Evolutionary conservation across 352 stramenopile species (phyloP).

Genomic region (Phytophthora sp.): DNA sequence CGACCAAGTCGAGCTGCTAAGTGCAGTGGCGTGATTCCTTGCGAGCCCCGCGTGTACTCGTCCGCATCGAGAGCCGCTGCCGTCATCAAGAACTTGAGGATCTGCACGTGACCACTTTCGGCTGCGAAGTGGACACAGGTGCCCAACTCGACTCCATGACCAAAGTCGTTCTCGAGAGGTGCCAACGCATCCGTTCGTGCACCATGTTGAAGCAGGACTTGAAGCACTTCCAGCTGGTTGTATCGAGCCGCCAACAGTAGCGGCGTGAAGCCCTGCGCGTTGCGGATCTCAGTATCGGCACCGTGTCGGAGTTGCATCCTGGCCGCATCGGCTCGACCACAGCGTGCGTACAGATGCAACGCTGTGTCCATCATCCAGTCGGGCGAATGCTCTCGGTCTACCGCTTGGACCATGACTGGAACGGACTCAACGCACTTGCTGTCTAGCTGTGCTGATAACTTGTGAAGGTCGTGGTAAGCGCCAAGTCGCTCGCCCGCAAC

Average conservation of each 20-base stretch:
- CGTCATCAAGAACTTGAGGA: slow-evolving; percentile 36
- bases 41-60: slow-evolving; percentile 10
- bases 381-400: neutral
- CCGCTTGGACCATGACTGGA: neutral
- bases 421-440: neutral
- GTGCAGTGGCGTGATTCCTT: slow-evolving; percentile 35
- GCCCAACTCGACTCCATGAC: slow-evolving; percentile 9
- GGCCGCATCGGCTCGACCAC: slow-evolving; percentile 31
- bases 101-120: slow-evolving; percentile 22
- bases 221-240: slow-evolving; percentile 42
- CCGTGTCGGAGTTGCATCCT: slow-evolving; percentile 37
- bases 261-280: slow-evolving; percentile 36
- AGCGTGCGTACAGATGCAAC: slow-evolving; percentile 44
- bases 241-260: slow-evolving; percentile 35
- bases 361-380: slow-evolving; percentile 38
- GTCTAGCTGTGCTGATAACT: neutral
- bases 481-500: no score
- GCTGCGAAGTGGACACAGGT: slow-evolving; percentile 28
- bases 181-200: slow-evolving; percentile 25
- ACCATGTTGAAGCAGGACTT: slow-evolving; percentile 39
- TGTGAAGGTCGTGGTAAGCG: no score
- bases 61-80: slow-evolving; percentile 29
- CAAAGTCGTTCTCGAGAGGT: slow-evolving; percentile 7
- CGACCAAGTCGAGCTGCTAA: slow-evolving; percentile 39
- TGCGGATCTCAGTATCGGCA: slow-evolving; percentile 32